These are phyloP conservation scores for Houttuynia cordata DNA, from an alignment of 164 flowering plant species.

Conservation along the genomic window DNA sequence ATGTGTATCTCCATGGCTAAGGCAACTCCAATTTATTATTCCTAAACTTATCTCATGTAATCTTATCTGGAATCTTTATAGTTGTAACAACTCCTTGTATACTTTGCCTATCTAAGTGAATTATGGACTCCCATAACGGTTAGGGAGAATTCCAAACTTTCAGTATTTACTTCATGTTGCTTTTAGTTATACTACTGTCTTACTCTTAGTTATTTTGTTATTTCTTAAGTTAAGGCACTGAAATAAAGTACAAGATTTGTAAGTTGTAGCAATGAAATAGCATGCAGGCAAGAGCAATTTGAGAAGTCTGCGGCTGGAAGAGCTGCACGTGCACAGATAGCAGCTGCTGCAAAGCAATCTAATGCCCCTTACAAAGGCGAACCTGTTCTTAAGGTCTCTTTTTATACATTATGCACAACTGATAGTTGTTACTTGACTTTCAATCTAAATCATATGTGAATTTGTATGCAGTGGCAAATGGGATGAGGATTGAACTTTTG, in stretches of 20 bases:
- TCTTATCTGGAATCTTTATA: too few species aligned
- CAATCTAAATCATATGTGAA: conserved; percentile 11
- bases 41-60: too few species aligned
- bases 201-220: too few species aligned
- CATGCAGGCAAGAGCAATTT: conserved; percentile 80
- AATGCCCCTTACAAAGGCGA: conserved; percentile 52
- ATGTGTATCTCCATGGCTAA: too few species aligned
- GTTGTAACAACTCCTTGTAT: too few species aligned
- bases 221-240: too few species aligned
- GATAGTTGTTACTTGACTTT: too few species aligned
- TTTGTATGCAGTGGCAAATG: conserved; percentile 73
- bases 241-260: not conserved
- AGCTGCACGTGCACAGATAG: conserved; percentile 79
- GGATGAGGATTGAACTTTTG: conserved; percentile 22
- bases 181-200: not conserved
- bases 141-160: too few species aligned
- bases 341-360: conserved; percentile 53
- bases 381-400: conserved; percentile 67
- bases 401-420: not conserved
- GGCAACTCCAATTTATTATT: too few species aligned
- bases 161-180: too few species aligned
- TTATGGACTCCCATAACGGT: too few species aligned
- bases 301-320: conserved; percentile 82
- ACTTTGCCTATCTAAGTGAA: too few species aligned
- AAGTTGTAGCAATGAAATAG: not conserved